Evolutionary conservation across 2,329 filamentous ascomycete species (phyloP).

Genomic region (Fusarium ambrosium): DNA sequence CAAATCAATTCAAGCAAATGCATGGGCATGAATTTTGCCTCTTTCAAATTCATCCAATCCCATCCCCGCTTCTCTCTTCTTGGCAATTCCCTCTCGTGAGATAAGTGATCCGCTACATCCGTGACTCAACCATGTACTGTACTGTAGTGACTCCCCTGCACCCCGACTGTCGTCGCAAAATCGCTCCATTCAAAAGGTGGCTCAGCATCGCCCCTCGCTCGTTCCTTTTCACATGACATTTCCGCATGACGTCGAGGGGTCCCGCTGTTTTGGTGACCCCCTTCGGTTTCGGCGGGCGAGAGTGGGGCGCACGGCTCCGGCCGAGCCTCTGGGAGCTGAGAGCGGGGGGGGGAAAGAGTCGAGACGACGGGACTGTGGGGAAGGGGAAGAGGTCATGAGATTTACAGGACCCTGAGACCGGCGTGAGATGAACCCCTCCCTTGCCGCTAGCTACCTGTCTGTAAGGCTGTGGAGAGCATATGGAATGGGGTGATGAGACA

Average conservation of each 20-base stretch:
- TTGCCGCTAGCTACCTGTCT: neutral
- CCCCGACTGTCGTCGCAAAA: slow-evolving; percentile 3
- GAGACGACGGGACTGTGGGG: slow-evolving; percentile 27
- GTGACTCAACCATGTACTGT: slow-evolving; percentile 7
- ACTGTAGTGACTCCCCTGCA: neutral
- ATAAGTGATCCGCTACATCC: slow-evolving; percentile 6
- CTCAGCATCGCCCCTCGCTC: slow-evolving; percentile 27
- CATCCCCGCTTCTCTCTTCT: slow-evolving; percentile 14
- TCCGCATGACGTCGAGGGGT: slow-evolving; percentile 37
- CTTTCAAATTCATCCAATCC: slow-evolving; percentile 1
- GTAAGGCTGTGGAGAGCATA: slow-evolving; percentile 17
- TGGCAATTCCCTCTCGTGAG: slow-evolving; percentile 24
- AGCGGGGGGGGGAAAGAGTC: neutral
- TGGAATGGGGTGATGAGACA: slow-evolving; percentile 25
- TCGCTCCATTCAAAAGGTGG: slow-evolving; percentile 20
- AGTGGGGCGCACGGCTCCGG: slow-evolving; percentile 33
- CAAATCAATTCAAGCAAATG: slow-evolving; percentile 33
- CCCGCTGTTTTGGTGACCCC: slow-evolving; percentile 24
- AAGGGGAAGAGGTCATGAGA: slow-evolving; percentile 9
- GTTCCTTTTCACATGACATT: slow-evolving; percentile 43
- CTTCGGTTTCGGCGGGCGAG: slow-evolving; percentile 17
- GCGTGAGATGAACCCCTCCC: slow-evolving; percentile 5
- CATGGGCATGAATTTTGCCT: slow-evolving; percentile 35
- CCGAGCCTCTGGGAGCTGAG: slow-evolving; percentile 10
- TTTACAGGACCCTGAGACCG: slow-evolving; percentile 9